A percentile compares a stretch with the other conserved stretches of the same genome.
Evolutionary conservation across 2,329 filamentous ascomycete species (phyloP).

Genomic region (Hypoxylon sp.): DNA sequence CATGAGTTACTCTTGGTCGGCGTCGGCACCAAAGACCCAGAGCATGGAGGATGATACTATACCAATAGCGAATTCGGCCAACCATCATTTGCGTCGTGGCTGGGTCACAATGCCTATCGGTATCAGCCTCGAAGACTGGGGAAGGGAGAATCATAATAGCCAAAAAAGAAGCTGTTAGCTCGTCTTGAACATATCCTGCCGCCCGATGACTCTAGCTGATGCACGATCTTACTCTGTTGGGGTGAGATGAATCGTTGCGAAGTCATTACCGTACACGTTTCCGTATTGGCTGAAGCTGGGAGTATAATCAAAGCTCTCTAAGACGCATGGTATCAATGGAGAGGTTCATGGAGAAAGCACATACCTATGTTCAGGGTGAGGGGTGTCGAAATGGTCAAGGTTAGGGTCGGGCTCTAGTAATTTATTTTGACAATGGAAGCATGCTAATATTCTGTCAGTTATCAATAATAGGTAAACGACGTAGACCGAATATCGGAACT

Average conservation of each 20-base stretch:
- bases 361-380: conserved; percentile 12
- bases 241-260: background rate
- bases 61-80: too few relatives aligned
- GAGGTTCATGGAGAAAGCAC: conserved; percentile 17
- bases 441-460: background rate
- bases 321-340: conserved; percentile 9
- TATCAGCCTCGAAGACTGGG: background rate
- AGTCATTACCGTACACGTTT: background rate
- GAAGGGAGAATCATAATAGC: background rate
- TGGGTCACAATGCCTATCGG: too few relatives aligned
- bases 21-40: too few relatives aligned
- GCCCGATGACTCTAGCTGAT: background rate
- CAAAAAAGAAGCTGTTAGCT: background rate
- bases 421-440: background rate
- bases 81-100: too few relatives aligned
- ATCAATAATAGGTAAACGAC: background rate
- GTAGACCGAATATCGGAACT: background rate
- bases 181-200: background rate
- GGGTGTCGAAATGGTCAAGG: conserved; percentile 11
- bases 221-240: conserved; percentile 8
- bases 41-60: too few relatives aligned
- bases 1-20: background rate
- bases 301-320: background rate
- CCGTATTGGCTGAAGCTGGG: background rate
- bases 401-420: background rate